Evolutionary conservation across 2,329 filamentous ascomycete genomes (phyloP).

Genomic region (Dendrostoma leiphaemia): DNA sequence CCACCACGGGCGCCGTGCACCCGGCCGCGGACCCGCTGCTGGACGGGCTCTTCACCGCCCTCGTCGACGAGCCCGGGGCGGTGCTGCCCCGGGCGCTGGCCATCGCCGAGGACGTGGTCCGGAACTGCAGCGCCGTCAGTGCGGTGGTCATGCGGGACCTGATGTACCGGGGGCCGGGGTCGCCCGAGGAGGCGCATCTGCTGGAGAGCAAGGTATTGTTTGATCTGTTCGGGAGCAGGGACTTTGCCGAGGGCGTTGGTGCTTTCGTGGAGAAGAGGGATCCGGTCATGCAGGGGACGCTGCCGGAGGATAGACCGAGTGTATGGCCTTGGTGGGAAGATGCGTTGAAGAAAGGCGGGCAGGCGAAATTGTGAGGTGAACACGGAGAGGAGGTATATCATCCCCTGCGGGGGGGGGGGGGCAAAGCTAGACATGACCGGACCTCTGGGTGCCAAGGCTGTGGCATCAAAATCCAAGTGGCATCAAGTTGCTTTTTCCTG

Average conservation of each 20-base stretch:
- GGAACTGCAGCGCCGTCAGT: conserved; percentile 63
- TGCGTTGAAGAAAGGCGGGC: conserved; percentile 32
- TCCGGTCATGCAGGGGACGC: conserved; percentile 58
- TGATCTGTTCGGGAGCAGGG: conserved; percentile 54
- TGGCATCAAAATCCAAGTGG: too few species aligned
- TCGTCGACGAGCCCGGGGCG: conserved; percentile 51
- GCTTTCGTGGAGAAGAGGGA: conserved; percentile 70
- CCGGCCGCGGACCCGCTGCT: conserved; percentile 48
- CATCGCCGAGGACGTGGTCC: conserved; percentile 64
- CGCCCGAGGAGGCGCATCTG: conserved; percentile 68
- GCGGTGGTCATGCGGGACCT: conserved; percentile 69
- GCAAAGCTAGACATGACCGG: too few species aligned
- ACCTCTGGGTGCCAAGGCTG: too few species aligned
- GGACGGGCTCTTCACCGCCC: conserved; percentile 62
- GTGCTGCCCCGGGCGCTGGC: conserved; percentile 65
- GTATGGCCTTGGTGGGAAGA: conserved; percentile 69
- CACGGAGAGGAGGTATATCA: too few species aligned
- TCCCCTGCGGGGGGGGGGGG: too few species aligned
- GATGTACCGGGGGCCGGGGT: conserved; percentile 59
- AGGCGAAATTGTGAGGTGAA: conserved; percentile 12
- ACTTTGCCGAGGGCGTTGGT: conserved; percentile 64
- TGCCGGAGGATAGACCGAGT: conserved; percentile 57
- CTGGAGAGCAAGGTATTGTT: conserved; percentile 65
- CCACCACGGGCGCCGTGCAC: conserved; percentile 66
- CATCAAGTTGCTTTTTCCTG: too few species aligned